Percentiles rank a stretch among this genome's conserved stretches.
Evolutionary conservation across 225 moss, liverwort and hornwort species (phyloP).

Genomic region (Marchantia paleacea): DNA sequence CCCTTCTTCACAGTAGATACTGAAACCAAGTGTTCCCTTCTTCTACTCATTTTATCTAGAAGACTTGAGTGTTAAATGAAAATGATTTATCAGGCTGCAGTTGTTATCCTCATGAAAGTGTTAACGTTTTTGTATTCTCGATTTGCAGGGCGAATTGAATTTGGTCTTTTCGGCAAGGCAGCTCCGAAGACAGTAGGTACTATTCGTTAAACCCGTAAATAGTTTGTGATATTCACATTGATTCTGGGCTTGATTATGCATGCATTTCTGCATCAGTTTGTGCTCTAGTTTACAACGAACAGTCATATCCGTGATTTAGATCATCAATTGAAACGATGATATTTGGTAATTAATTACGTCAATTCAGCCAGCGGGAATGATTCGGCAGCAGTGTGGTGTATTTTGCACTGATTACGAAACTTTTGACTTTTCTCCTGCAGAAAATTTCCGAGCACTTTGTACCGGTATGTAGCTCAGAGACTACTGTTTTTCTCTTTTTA

Average conservation of each 20-base stretch:
- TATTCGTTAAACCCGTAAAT: neutral
- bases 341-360: too few relatives aligned
- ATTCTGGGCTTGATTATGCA: neutral
- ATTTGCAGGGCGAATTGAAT: constrained; percentile 57
- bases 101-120: too few relatives aligned
- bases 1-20: too few relatives aligned
- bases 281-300: neutral
- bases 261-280: too few relatives aligned
- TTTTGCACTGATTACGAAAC: neutral
- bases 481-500: neutral
- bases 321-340: too few relatives aligned
- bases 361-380: too few relatives aligned
- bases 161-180: constrained; percentile 70
- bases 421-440: constrained; percentile 24
- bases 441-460: constrained; percentile 66
- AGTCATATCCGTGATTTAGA: too few relatives aligned
- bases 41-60: too few relatives aligned
- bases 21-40: too few relatives aligned
- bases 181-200: constrained; percentile 74
- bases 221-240: neutral
- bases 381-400: too few relatives aligned
- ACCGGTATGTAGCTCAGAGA: constrained; percentile 30
- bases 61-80: too few relatives aligned
- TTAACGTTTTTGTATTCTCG: neutral
- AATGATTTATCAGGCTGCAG: too few relatives aligned